These are phyloP conservation scores for Quercus lobata DNA, from an alignment of 331 rosid genomes.

Conservation along the genomic window DNA sequence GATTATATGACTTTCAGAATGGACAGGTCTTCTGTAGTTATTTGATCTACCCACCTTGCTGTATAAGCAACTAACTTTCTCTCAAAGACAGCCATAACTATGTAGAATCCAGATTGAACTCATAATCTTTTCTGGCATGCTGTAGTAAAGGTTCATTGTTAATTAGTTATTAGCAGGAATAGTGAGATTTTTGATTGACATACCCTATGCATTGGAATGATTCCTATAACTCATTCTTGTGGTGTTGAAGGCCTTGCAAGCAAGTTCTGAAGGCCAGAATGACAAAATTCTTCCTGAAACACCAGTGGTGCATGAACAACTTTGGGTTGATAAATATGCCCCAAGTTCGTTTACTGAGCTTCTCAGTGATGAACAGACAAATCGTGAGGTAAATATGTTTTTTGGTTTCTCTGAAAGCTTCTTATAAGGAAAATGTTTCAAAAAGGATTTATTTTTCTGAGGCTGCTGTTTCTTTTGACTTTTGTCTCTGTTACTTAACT, in stretches of 20 bases:
- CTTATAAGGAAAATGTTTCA: slow-evolving; percentile 1
- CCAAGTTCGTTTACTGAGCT: slow-evolving; percentile 89
- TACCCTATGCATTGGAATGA: background rate
- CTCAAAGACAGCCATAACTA: background rate
- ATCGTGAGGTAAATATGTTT: slow-evolving; percentile 69
- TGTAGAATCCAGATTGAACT: background rate
- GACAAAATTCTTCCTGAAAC: slow-evolving; percentile 48
- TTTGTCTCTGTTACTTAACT: slow-evolving; percentile 9
- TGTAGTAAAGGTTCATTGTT: background rate
- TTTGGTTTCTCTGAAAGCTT: slow-evolving; percentile 1
- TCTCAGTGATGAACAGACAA: slow-evolving; percentile 95
- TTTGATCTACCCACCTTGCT: background rate
- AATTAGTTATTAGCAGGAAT: background rate
- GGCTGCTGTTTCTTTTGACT: slow-evolving; percentile 3
- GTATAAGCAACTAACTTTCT: background rate
- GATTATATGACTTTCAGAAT: too few relatives aligned
- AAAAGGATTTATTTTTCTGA: slow-evolving; percentile 11
- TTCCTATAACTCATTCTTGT: slow-evolving; percentile 10
- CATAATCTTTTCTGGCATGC: background rate
- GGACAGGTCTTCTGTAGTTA: background rate
- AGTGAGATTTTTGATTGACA: background rate
- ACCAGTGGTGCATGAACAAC: slow-evolving; percentile 49
- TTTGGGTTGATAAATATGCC: slow-evolving; percentile 95
- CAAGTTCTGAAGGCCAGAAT: slow-evolving; percentile 53
- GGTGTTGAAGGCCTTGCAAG: slow-evolving; percentile 58